Base-by-base conservation (phyloP, 345 rosid species). In the Erodium maritimum region DNA sequence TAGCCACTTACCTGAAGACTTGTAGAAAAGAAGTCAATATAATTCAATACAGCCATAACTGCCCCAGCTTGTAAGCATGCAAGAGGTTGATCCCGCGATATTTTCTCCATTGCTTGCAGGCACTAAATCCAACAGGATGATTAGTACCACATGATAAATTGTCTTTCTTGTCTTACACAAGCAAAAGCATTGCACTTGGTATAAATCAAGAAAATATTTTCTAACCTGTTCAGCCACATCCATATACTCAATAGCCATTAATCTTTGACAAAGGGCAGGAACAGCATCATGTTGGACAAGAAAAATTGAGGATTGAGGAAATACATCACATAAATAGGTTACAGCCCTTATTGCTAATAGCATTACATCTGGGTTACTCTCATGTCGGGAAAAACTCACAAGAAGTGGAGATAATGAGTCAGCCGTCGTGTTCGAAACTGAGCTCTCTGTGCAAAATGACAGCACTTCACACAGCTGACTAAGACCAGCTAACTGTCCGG, bases 91-190 rank as follows among this genome's bases (percentile, higher is more conserved):
- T 86, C 94, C 37, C 79, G 82, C 48, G 99, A 88, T 59, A 93
- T 83, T 77, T 93, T 93, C 80, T 86, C 95, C 81, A 93, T 75
- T 63, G 99, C 99, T 89, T 93, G 96, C 82, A 93, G 73, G 77
- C 96, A 88, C 99, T 93, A 62, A 19, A 73, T 60, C 42, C 54
- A 11, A 59, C 24, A 23, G 11, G 16, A 29, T 51, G 17, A 23
- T 52, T 20, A 23, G 45, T 21, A 50, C 29, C 21, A 13, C 61
- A 57, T 56, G 21, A 18, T 4, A 58, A 34, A 17, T 19, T 17
- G 54, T 51, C 54, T 17, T 29, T 29, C 37, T 29, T 29, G 37
- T 29, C 37, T 29, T 29, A 51, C 14, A 17, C 2, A 51, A 17
- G 19, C 9, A 17, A 51, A 51, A 17, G 20, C 19, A 51, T 17